These are phyloP conservation scores for Teratosphaeriaceae sp. DNA, from an alignment of 2,329 filamentous ascomycete species.

Conservation along the genomic window DNA sequence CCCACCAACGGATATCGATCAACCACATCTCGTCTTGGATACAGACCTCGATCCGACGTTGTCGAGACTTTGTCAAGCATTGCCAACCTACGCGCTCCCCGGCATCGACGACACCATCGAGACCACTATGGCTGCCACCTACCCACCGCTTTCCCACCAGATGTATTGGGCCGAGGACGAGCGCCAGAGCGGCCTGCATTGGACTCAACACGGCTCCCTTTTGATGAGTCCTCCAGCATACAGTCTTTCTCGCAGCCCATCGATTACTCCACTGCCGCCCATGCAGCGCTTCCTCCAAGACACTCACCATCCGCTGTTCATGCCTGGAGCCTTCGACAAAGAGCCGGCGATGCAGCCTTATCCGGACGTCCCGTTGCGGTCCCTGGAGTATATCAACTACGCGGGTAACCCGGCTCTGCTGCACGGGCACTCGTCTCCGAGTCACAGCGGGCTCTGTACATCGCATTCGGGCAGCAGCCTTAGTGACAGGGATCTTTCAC, in stretches of 20 bases:
- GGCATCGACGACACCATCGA: neutral
- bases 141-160: slow-evolving; percentile 1
- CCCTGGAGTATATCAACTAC: neutral
- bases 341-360: slow-evolving; percentile 2
- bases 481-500: slow-evolving; percentile 4
- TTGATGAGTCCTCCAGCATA: too few relatives aligned
- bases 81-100: neutral
- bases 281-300: slow-evolving; percentile 8
- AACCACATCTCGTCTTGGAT: neutral
- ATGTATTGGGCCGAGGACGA: neutral
- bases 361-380: neutral
- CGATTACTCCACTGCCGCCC: slow-evolving; percentile 1
- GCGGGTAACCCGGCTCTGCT: neutral
- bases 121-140: neutral
- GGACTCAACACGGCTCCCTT: neutral
- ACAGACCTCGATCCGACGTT: neutral
- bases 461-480: slow-evolving; percentile 5
- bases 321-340: neutral
- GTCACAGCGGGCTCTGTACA: slow-evolving; percentile 8
- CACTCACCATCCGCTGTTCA: slow-evolving; percentile 2
- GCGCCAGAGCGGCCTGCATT: neutral
- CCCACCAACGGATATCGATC: too few relatives aligned
- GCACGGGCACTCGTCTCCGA: slow-evolving; percentile 9
- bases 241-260: neutral
- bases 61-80: neutral